Evolutionary conservation across 108 stramenopile genomes (phyloP).

Genomic region (Parietichytrium sp.): DNA sequence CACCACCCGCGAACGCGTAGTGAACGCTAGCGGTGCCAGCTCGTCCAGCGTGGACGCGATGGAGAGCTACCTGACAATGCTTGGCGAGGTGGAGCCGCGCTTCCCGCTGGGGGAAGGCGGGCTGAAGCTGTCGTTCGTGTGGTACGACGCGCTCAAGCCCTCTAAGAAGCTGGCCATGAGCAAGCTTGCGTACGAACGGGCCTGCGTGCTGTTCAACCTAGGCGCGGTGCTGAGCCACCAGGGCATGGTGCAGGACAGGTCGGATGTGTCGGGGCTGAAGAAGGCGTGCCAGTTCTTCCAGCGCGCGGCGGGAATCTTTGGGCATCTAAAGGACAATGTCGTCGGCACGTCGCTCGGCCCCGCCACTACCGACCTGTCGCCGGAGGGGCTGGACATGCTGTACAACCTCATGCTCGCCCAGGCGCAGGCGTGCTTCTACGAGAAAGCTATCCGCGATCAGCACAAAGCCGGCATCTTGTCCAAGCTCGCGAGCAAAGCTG

Average conservation of each 20-base stretch:
- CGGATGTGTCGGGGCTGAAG: conserved; percentile 38
- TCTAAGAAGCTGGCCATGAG: conserved; percentile 5
- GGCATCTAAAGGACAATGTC: conserved; percentile 26
- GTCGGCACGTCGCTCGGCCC: neutral
- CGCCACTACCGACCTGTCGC: conserved; percentile 18
- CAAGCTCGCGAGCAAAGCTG: conserved; percentile 39
- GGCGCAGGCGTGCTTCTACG: conserved; percentile 54
- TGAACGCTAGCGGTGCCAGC: neutral
- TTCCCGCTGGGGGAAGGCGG: conserved; percentile 37
- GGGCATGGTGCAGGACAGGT: conserved; percentile 39
- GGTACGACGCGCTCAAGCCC: conserved; percentile 17
- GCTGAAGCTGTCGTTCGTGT: conserved; percentile 19
- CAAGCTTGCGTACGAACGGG: conserved; percentile 40
- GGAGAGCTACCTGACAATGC: conserved; percentile 38
- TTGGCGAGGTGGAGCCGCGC: conserved; percentile 15
- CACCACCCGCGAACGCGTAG: conserved; percentile 27
- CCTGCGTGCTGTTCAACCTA: conserved; percentile 44
- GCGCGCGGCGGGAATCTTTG: conserved; percentile 46
- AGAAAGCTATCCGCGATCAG: conserved; percentile 47
- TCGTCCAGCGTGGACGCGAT: conserved; percentile 5
- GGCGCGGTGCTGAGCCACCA: neutral
- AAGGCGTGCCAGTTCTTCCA: conserved; percentile 43
- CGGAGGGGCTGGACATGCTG: conserved; percentile 39
- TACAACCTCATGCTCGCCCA: conserved; percentile 46
- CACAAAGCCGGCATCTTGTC: conserved; percentile 25